phyloP scores from a whole-genome alignment of 2,329 filamentous ascomycete species.

The Kalaharituber pfeilii region DNA sequence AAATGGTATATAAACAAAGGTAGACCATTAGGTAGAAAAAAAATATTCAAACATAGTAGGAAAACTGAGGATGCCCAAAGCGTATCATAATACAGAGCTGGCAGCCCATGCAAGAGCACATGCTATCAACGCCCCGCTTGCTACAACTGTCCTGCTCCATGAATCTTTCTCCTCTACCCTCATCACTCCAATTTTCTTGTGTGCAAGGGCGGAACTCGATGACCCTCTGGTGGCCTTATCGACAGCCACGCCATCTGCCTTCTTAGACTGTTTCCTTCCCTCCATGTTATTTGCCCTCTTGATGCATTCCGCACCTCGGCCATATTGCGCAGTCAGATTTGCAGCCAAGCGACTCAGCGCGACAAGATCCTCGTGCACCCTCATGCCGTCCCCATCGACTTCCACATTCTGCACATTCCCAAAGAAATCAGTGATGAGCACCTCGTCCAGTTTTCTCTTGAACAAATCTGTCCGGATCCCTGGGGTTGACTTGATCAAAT shows the following conservation, averaged over 20 bases:
- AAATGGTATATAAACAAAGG: no score
- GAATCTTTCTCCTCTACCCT: conserved; percentile 49
- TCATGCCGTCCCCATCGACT: conserved; percentile 45
- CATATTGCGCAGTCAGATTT: conserved; percentile 19
- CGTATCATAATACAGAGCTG: conserved; percentile 8
- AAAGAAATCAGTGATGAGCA: conserved; percentile 84
- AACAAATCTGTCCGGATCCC: conserved; percentile 95
- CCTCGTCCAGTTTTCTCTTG: conserved; percentile 35
- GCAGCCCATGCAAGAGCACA: conserved; percentile 32
- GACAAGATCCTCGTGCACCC: conserved; percentile 54
- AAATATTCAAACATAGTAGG: no score
- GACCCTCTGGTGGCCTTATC: conserved; percentile 15
- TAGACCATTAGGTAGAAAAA: no score
- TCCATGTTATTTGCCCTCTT: conserved; percentile 23
- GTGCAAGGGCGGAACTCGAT: no score
- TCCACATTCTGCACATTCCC: conserved; percentile 97
- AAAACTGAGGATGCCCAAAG: no score
- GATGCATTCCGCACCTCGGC: conserved; percentile 25
- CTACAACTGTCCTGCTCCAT: conserved; percentile 47
- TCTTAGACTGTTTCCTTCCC: conserved; percentile 8
- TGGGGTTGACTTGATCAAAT: conserved; percentile 83
- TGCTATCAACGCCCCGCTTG: conserved; percentile 44
- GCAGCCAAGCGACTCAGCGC: conserved; percentile 46
- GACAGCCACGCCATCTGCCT: conserved; percentile 4
- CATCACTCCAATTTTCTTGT: conserved; percentile 33